Evolutionary conservation across 2,329 filamentous ascomycete genomes (phyloP).

Genomic region (Lachnellula cervina): DNA sequence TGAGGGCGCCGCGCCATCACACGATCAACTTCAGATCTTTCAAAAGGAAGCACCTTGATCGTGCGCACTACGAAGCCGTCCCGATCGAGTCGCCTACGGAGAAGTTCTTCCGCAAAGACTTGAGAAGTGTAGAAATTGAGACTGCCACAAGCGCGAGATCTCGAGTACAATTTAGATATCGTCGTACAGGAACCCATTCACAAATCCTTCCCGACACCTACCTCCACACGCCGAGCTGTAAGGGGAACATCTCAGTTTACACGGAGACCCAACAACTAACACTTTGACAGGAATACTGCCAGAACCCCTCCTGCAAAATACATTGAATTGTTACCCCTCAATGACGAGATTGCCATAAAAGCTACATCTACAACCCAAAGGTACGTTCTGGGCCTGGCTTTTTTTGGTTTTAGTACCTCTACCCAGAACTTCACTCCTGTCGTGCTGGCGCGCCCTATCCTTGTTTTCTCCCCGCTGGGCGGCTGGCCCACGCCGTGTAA

Average conservation of each 20-base stretch:
- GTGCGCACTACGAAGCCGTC: neutral
- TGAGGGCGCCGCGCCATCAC: conserved; percentile 6
- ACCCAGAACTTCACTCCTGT: conserved; percentile 12
- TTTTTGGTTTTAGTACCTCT: conserved; percentile 3
- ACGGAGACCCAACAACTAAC: conserved; percentile 13
- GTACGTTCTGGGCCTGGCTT: conserved; percentile 20
- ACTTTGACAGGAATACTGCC: conserved; percentile 11
- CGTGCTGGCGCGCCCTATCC: conserved; percentile 18
- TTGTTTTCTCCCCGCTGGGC: conserved; percentile 20
- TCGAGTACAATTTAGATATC: neutral
- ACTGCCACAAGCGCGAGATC: no score
- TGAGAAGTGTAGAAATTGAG: no score
- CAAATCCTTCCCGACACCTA: neutral
- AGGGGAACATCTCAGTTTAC: conserved; percentile 1
- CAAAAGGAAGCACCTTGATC: conserved; percentile 4
- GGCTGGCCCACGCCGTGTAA: conserved; percentile 15
- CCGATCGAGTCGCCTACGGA: conserved; percentile 8
- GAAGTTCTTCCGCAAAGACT: neutral
- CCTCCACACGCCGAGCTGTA: neutral
- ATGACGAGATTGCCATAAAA: conserved; percentile 11
- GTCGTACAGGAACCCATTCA: neutral
- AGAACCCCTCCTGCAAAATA: no score
- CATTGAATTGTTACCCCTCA: neutral
- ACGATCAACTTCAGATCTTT: conserved; percentile 6
- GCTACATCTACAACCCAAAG: conserved; percentile 5